Evolutionary conservation across 495 filamentous ascomycete genomes (phyloP).

Genomic region (Daldinia decipiens): DNA sequence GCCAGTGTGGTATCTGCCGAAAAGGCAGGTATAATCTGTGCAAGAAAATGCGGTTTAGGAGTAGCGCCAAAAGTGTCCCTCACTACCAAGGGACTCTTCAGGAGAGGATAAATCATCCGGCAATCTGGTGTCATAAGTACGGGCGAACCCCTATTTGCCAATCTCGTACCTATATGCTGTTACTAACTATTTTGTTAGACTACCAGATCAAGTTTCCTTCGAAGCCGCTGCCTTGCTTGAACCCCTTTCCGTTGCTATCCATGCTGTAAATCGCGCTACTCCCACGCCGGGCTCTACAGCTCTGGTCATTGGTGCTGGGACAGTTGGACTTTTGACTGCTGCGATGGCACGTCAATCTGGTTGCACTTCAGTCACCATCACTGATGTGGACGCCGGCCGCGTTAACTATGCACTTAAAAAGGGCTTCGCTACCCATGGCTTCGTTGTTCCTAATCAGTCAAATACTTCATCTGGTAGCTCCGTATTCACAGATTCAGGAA

Average conservation of each 20-base stretch:
- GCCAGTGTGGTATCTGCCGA: constrained; percentile 75
- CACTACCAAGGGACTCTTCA: constrained; percentile 93
- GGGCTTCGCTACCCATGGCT: constrained; percentile 75
- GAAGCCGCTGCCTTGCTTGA: constrained; percentile 85
- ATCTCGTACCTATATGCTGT: not conserved
- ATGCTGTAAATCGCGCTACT: constrained; percentile 73
- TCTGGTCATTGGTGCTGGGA: constrained; percentile 86
- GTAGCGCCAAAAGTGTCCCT: constrained; percentile 82
- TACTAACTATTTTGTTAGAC: constrained; percentile 56
- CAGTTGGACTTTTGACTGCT: constrained; percentile 83
- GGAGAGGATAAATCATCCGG: constrained; percentile 88
- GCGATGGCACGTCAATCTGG: constrained; percentile 74
- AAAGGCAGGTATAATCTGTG: constrained; percentile 91
- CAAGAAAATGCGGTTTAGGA: constrained; percentile 81
- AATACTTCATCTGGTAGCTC: constrained; percentile 53
- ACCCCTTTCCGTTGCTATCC: constrained; percentile 85
- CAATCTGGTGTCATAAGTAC: constrained; percentile 77
- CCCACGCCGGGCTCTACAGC: constrained; percentile 67
- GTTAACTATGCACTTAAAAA: constrained; percentile 78
- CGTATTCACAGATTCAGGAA: constrained; percentile 53
- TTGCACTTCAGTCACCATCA: constrained; percentile 74
- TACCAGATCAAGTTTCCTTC: constrained; percentile 76
- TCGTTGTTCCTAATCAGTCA: constrained; percentile 64
- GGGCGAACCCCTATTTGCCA: constrained; percentile 24
- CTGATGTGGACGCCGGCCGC: constrained; percentile 83